Evolutionary conservation across 371 early-diverging fungal genomes (phyloP), one percentile per base, ranked within the genome.

Genomic region (Mucor lusitanicus): DNA sequence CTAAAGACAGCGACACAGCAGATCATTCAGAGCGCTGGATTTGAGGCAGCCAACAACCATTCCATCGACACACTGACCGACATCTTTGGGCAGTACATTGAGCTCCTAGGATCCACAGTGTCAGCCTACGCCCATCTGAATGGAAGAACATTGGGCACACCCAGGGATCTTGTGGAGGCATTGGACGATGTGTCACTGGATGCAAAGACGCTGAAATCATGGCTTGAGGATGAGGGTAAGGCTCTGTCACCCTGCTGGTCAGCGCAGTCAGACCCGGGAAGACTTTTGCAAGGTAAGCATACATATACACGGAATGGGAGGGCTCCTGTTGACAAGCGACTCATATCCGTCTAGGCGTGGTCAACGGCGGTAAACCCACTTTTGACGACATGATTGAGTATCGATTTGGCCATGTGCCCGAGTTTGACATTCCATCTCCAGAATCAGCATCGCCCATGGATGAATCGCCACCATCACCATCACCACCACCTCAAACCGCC

Each of bases 21-120:
- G 60, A 80, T 81, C 39, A 64, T 81, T 23, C 81, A 84, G 46
- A 73, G 81, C 30, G 81, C 82, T 21, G 84, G 84, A 3, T 84
- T 81, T 48, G 84, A 84, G 57, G 74, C 79, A 19, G 78, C 77
- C 17, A 75, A 77, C 35, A 61, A 61, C 23, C 68, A 70, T 35
- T 74, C 84, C 6, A 72, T 81, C 21, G 69, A 80, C 39, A 69
- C 74, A 2, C 59, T 84, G n/a, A 76, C 80, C 3, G 84, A 84
- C 65, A 71, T 84, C 0, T 70, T 81, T 73, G 73, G 77, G 27
- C 71, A 75, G 35, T 81, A 84, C 57, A 63, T 84, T 48, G 68
- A 80, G 30, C 42, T 81, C 25, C 69, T 84, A 17, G 84, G 77
- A 11, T 69, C 74, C 3, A 80, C 80, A 4, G 64, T 76, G 3